Conservation (phyloP, 2,329 filamentous ascomycete genomes). For the Clonostachys byssicola region DNA sequence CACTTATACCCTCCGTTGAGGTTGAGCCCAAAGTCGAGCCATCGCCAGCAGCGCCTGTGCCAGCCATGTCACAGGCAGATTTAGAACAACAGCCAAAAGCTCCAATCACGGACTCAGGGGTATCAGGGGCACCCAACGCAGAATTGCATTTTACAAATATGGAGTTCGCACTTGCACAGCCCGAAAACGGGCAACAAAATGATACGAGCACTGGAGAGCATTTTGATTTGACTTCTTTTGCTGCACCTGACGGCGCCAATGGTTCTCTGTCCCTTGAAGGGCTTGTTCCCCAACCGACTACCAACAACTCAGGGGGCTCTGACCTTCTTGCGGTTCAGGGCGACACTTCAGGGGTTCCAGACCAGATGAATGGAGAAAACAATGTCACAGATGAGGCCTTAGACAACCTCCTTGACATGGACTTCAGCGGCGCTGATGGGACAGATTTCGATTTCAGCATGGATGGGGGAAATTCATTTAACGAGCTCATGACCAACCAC, state of each 20-base stretch:
- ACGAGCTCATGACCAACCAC: constrained; percentile 42
- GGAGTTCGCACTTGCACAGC: constrained; percentile 48
- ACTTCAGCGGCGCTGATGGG: constrained; percentile 27
- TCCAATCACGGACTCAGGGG: constrained; percentile 3
- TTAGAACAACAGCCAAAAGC: background rate
- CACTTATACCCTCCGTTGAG: too few species aligned
- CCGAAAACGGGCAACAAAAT: constrained; percentile 18
- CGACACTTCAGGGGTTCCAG: background rate
- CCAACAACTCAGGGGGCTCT: background rate
- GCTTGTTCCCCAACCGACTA: background rate
- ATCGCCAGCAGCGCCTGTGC: constrained; percentile 5
- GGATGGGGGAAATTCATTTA: constrained; percentile 34
- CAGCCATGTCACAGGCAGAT: constrained; percentile 7
- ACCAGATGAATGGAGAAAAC: background rate
- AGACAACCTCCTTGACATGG: constrained; percentile 18
- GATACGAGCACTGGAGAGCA: background rate
- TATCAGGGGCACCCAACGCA: constrained; percentile 15
- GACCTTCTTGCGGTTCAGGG: background rate
- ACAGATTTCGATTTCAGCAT: constrained; percentile 26
- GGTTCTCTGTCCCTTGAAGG: too few species aligned
- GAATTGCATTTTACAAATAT: constrained; percentile 51
- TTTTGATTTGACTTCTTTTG: too few species aligned
- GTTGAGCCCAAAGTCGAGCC: too few species aligned
- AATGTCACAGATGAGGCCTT: constrained; percentile 2
- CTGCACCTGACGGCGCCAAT: too few species aligned